A percentile compares a stretch with the other conserved stretches of the same genome.
phyloP scores from a whole-genome alignment of 495 filamentous ascomycete genomes.

The Ramalina intermedia region DNA sequence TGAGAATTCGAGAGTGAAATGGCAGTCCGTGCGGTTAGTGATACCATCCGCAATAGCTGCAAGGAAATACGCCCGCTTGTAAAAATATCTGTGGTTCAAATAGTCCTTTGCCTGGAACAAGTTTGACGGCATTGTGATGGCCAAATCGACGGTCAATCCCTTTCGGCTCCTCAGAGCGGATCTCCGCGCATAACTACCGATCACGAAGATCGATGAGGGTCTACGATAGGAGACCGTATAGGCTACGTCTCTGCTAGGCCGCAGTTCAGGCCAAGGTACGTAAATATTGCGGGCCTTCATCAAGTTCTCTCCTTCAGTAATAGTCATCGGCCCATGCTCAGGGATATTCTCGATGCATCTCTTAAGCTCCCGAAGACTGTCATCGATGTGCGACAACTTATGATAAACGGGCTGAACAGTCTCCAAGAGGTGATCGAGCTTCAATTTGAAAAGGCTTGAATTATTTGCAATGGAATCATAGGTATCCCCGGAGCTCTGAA shows the following conservation, averaged over 20 bases:
- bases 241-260: conserved; percentile 53
- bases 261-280: conserved; percentile 72
- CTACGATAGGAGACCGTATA: conserved; percentile 67
- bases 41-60: conserved; percentile 62
- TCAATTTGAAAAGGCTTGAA: conserved; percentile 69
- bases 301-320: conserved; percentile 20
- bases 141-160: conserved; percentile 56
- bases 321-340: conserved; percentile 32
- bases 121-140: conserved; percentile 63
- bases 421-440: conserved; percentile 68
- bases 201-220: conserved; percentile 69
- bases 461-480: background rate
- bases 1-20: conserved; percentile 45
- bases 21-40: conserved; percentile 35
- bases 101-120: conserved; percentile 93
- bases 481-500: background rate
- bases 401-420: conserved; percentile 56
- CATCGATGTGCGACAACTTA: conserved; percentile 48
- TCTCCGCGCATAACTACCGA: conserved; percentile 72
- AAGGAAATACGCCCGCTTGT: conserved; percentile 86
- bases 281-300: conserved; percentile 53
- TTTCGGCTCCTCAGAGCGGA: conserved; percentile 50
- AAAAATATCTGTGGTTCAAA: conserved; percentile 81
- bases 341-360: conserved; percentile 57
- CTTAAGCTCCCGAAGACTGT: conserved; percentile 58